phyloP scores from a whole-genome alignment of 1,284 basidiomycete species.

The Mrakiaceae sp. region DNA sequence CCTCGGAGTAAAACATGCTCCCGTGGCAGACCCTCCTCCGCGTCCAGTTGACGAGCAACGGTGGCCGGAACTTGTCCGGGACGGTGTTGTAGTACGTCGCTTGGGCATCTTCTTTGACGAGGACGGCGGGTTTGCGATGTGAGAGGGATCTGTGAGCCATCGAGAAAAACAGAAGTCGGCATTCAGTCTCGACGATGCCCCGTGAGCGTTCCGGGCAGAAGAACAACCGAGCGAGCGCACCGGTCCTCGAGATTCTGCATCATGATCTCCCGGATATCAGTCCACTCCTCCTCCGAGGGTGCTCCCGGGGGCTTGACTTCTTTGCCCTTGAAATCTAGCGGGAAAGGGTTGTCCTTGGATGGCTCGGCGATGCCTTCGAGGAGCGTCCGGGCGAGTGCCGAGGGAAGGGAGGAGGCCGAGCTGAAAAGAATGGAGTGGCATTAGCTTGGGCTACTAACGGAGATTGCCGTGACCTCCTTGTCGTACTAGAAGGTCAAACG shows the following conservation, averaged over 20 bases:
- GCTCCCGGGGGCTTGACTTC: background rate
- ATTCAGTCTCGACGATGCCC: background rate
- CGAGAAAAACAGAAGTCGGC: background rate
- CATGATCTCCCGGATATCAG: background rate
- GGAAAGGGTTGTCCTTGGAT: background rate
- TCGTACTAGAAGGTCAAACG: background rate
- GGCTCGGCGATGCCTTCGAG: background rate
- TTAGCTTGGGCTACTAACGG: background rate
- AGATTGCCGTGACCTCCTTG: background rate
- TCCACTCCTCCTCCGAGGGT: background rate
- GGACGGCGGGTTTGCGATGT: background rate
- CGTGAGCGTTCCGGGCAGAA: background rate
- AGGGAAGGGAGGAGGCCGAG: background rate
- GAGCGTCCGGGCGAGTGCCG: background rate
- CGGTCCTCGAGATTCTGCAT: background rate
- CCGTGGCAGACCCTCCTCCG: background rate
- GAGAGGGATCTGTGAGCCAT: background rate
- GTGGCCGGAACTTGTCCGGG: background rate
- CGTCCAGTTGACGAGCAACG: background rate
- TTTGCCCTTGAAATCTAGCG: conserved; percentile 1
- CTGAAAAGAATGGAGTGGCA: background rate
- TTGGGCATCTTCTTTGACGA: background rate
- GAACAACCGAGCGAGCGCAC: background rate
- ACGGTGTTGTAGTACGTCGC: background rate
- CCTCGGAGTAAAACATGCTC: no score